Evolutionary conservation across 1,284 basidiomycete species (phyloP), one percentile per base, ranked within the genome.

Genomic region (Tylopilus sp.): DNA sequence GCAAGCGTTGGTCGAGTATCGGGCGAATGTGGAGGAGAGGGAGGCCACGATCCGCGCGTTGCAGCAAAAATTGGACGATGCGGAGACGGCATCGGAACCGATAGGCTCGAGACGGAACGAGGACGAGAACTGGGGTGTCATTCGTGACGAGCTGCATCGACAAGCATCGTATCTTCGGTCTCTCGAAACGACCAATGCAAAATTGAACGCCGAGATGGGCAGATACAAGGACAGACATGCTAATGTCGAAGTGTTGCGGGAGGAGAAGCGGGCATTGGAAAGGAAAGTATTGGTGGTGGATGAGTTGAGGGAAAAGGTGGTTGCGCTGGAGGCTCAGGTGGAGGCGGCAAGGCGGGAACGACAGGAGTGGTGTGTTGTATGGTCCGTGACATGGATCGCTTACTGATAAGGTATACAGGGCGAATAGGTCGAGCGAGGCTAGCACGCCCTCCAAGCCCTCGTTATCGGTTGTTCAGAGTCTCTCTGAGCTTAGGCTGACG

Each of bases 241-340:
- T 4, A 90, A 87, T 69, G 78, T 91, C 10, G 91, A 93, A 68
- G 88, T 95, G 1, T 74, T 95, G 53, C 84, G 86, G 58, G 94
- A 95, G 74, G 90, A 94, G 78, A 94, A 93, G 69, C 82, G 89
- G 18, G 82, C 85, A 0, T 77, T 95, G 53, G 89, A 94, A 73
- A 76, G 80, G 24, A 91, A 87, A 70, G 75, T 91, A 9, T 74
- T 73, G 18, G 81, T 80, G 3, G 77, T 87, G 47, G 90, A 92
- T 13, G 84, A 85, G 47, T 74, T 93, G 62, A 81, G 90, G 19
- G 85, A 87, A 68, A 82, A 83, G 70, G 83, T 91, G 0, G 86
- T 86, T 4, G 80, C 80, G 55, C 76, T 91, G 36, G 89, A 92
- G 70, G 87, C 84, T 0, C 90, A 93, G 70, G 77, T 92, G 9